Evolutionary conservation across 2,329 filamentous ascomycete species (phyloP).

Genomic region (Alternaria arbusti): DNA sequence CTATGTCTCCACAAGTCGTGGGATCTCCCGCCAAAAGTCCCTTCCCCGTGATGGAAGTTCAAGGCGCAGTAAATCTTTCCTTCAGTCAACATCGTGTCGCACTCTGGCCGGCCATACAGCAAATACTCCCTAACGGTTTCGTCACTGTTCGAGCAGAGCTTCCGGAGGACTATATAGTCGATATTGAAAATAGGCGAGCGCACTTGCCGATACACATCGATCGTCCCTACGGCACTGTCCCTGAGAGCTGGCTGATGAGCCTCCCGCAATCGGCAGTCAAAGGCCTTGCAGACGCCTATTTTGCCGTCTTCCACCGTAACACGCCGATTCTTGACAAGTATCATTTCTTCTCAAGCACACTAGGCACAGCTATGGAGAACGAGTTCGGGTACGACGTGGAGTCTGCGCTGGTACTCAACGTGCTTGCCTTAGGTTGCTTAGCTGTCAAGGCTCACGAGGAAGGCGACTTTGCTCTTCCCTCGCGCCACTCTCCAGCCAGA

Average conservation of each 20-base stretch:
- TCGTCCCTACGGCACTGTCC: conserved; percentile 43
- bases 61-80: conserved; percentile 48
- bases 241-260: conserved; percentile 53
- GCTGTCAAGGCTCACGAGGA: conserved; percentile 59
- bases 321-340: conserved; percentile 61
- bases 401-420: conserved; percentile 58
- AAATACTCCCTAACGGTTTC: conserved; percentile 53
- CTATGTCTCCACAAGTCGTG: conserved; percentile 33
- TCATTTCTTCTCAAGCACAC: conserved; percentile 59
- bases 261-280: conserved; percentile 58
- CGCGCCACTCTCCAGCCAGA: conserved; percentile 21
- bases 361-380: conserved; percentile 57
- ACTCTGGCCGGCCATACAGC: conserved; percentile 56
- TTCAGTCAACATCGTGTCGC: conserved; percentile 61
- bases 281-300: conserved; percentile 61
- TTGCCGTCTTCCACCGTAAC: conserved; percentile 61
- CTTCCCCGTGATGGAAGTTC: conserved; percentile 23
- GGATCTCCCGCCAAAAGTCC: conserved; percentile 35
- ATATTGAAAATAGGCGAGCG: conserved; percentile 56
- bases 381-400: conserved; percentile 61
- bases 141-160: conserved; percentile 47
- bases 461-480: conserved; percentile 55
- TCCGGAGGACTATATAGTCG: conserved; percentile 58
- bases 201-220: conserved; percentile 51
- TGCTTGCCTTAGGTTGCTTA: conserved; percentile 60